Evolutionary conservation across 768 basidiomycete species (phyloP).

Genomic region (Tricholoma bakamatsutake): DNA sequence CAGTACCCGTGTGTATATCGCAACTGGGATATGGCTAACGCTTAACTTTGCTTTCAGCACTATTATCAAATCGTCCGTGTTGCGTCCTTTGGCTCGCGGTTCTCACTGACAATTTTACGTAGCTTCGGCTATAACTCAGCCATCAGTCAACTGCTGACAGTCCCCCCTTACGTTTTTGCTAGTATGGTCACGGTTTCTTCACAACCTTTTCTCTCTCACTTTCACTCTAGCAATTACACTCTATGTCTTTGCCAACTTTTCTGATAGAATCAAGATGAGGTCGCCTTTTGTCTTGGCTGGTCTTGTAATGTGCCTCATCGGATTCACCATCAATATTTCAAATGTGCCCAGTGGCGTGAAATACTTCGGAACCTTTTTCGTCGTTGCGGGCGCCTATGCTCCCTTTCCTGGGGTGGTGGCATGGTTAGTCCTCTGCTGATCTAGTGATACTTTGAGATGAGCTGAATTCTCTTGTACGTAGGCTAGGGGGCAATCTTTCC

Average conservation of each 20-base stretch:
- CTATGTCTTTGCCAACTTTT: conserved; percentile 47
- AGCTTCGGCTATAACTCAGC: conserved; percentile 57
- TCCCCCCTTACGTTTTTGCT: conserved; percentile 61
- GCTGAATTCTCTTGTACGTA: conserved; percentile 16
- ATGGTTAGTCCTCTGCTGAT: conserved; percentile 37
- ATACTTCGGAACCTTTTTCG: conserved; percentile 70
- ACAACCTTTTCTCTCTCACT: neutral
- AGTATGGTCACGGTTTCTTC: conserved; percentile 32
- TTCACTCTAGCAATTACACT: conserved; percentile 42
- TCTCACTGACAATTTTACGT: neutral
- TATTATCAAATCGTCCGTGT: conserved; percentile 46
- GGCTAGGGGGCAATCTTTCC: conserved; percentile 60
- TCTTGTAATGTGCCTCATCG: conserved; percentile 44
- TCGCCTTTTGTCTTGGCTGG: conserved; percentile 54
- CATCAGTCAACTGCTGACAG: conserved; percentile 58
- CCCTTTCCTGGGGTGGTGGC: conserved; percentile 54
- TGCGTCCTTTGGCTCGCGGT: neutral
- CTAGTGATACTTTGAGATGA: neutral
- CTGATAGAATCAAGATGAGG: conserved; percentile 50
- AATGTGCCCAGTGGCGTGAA: conserved; percentile 46
- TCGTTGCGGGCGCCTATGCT: conserved; percentile 58
- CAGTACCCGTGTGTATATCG: conserved; percentile 21
- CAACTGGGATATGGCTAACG: neutral
- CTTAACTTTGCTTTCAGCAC: conserved; percentile 30
- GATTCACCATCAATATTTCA: conserved; percentile 62